phyloP scores from a whole-genome alignment of 306 rosid genomes.

The Rubus idaeus region DNA sequence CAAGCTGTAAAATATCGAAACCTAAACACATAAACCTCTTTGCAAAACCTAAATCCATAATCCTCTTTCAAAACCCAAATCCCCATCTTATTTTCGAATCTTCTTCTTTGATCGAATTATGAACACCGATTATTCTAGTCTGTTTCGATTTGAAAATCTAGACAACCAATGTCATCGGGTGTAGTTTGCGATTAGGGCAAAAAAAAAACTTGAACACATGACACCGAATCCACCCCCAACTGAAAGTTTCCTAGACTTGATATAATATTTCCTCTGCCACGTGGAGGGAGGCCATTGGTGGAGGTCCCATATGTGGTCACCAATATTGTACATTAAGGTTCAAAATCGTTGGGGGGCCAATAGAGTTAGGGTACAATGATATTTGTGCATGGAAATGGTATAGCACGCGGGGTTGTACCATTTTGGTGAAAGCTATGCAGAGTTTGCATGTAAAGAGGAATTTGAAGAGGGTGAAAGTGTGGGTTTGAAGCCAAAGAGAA shows the following conservation, averaged over 20 bases:
- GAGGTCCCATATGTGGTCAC: not conserved
- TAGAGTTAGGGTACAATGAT: not conserved
- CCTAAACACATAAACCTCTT: not conserved
- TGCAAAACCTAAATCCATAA: not conserved
- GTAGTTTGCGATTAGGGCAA: not conserved
- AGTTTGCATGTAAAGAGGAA: not conserved
- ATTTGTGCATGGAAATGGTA: not conserved
- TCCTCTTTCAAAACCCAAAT: not conserved
- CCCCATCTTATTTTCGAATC: too few relatives aligned
- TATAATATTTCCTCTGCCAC: not conserved
- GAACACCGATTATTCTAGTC: not conserved
- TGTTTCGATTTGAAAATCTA: not conserved
- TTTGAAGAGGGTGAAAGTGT: not conserved
- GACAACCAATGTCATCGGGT: not conserved
- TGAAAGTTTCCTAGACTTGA: not conserved
- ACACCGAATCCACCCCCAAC: too few relatives aligned
- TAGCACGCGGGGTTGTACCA: constrained; percentile 4
- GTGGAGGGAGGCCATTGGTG: not conserved
- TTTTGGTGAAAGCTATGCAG: constrained; percentile 6
- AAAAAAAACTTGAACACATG: too few relatives aligned
- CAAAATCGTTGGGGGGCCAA: constrained; percentile 1
- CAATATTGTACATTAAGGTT: not conserved
- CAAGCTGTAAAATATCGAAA: not conserved
- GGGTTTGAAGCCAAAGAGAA: constrained; percentile 22
- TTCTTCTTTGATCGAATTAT: not conserved